Percentiles rank a stretch among this genome's conserved stretches.
These are phyloP conservation scores for Gloeostereum incarnatum DNA, from an alignment of 768 basidiomycete genomes.

Conservation along the genomic window DNA sequence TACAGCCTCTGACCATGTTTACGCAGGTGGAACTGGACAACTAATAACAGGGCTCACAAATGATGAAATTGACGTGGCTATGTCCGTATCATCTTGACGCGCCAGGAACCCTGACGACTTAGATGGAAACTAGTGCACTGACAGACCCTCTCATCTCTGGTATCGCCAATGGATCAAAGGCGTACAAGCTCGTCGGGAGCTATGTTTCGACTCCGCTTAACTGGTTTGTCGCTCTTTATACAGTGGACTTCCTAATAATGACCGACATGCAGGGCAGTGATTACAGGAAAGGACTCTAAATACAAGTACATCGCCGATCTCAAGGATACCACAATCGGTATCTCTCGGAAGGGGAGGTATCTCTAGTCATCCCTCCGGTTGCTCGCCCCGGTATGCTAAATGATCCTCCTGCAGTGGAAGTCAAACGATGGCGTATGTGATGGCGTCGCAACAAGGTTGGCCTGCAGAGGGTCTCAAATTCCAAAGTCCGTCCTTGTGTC, in stretches of 20 bases:
- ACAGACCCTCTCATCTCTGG: slow-evolving; percentile 90
- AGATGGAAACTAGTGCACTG: slow-evolving; percentile 47
- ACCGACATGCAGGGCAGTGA: slow-evolving; percentile 68
- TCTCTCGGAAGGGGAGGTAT: slow-evolving; percentile 81
- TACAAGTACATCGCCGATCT: slow-evolving; percentile 69
- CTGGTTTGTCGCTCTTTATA: slow-evolving; percentile 40
- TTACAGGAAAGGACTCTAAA: slow-evolving; percentile 67
- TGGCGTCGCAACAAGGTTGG: slow-evolving; percentile 89
- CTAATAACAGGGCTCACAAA: slow-evolving; percentile 66
- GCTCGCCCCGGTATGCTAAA: slow-evolving; percentile 3
- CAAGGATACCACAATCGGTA: slow-evolving; percentile 76
- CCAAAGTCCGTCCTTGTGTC: slow-evolving; percentile 37
- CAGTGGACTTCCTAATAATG: not conserved
- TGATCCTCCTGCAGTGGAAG: slow-evolving; percentile 46
- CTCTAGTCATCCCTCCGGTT: slow-evolving; percentile 1
- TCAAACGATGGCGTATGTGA: slow-evolving; percentile 93
- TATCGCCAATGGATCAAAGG: slow-evolving; percentile 79
- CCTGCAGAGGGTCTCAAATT: slow-evolving; percentile 52
- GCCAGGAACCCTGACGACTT: too few relatives aligned
- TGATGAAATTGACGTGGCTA: slow-evolving; percentile 74
- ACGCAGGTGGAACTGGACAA: slow-evolving; percentile 79
- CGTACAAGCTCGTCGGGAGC: slow-evolving; percentile 88
- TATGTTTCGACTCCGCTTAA: slow-evolving; percentile 86
- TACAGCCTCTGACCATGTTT: slow-evolving; percentile 8
- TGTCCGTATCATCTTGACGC: too few relatives aligned